Evolutionary conservation across 305 asterid species (phyloP).

Genomic region (Solanum hybrid): DNA sequence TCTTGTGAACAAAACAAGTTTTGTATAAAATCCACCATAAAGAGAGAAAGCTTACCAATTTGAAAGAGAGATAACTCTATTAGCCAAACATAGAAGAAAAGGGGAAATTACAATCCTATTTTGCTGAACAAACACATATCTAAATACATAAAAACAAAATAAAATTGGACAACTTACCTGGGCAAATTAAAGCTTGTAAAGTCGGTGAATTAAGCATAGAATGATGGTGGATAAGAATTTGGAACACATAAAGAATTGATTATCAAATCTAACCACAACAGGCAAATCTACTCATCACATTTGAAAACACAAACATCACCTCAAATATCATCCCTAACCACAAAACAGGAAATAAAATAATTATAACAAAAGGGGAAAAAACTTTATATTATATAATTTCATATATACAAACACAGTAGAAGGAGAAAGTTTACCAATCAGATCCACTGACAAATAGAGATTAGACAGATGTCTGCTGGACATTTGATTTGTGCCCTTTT

Average conservation of each 20-base stretch:
- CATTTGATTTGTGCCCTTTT: not conserved
- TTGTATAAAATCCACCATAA: too few relatives aligned
- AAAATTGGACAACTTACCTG: not conserved
- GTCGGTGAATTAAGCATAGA: not conserved
- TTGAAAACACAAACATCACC: not conserved
- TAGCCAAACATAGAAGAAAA: not conserved
- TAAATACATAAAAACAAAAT: too few relatives aligned
- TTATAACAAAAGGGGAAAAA: not conserved
- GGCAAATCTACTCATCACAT: not conserved
- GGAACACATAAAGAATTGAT: not conserved
- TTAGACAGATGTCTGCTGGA: not conserved
- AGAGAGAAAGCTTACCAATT: too few relatives aligned
- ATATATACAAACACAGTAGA: not conserved
- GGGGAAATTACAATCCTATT: too few relatives aligned
- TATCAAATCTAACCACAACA: not conserved
- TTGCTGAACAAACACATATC: too few relatives aligned
- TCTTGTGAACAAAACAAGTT: too few relatives aligned
- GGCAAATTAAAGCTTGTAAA: not conserved
- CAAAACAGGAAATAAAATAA: not conserved
- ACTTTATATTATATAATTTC: not conserved
- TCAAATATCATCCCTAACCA: not conserved
- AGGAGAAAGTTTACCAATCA: not conserved
- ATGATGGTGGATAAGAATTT: not conserved
- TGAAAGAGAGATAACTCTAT: not conserved
- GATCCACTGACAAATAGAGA: not conserved